Evolutionary conservation across 495 filamentous ascomycete species (phyloP).

Genomic region (Barbatosphaeria neglecta): DNA sequence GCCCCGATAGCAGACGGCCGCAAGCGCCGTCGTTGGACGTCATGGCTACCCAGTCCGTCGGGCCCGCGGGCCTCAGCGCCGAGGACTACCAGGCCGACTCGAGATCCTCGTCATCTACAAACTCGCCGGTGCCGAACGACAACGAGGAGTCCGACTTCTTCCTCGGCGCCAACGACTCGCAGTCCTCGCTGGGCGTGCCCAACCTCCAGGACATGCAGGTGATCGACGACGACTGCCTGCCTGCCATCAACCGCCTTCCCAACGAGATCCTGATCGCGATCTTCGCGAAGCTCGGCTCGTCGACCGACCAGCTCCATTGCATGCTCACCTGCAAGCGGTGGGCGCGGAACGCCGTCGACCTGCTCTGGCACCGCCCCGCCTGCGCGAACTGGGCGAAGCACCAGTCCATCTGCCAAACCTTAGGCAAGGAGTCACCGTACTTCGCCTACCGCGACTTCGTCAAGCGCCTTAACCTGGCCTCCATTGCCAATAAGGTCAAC

Average conservation of each 20-base stretch:
- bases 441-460: slow-evolving; percentile 82
- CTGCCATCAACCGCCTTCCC: slow-evolving; percentile 74
- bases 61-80: neutral
- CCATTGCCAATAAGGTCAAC: slow-evolving; percentile 62
- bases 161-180: slow-evolving; percentile 72
- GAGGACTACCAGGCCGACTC: slow-evolving; percentile 15
- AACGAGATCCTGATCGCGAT: slow-evolving; percentile 90
- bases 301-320: slow-evolving; percentile 67
- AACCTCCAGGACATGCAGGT: slow-evolving; percentile 62
- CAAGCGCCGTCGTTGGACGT: slow-evolving; percentile 31
- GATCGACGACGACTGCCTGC: slow-evolving; percentile 46
- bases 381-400: slow-evolving; percentile 79
- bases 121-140: slow-evolving; percentile 68
- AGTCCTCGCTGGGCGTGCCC: slow-evolving; percentile 74
- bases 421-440: slow-evolving; percentile 55
- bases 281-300: slow-evolving; percentile 69
- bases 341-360: slow-evolving; percentile 83
- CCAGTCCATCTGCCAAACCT: slow-evolving; percentile 61
- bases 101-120: slow-evolving; percentile 59
- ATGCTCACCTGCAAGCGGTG: slow-evolving; percentile 90
- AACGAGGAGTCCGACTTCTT: slow-evolving; percentile 90
- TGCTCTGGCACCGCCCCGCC: slow-evolving; percentile 88
- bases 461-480: slow-evolving; percentile 79
- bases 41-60: slow-evolving; percentile 22
- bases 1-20: slow-evolving; percentile 10